Evolutionary conservation across 1,284 basidiomycete genomes (phyloP).

Genomic region (Cutaneotrichosporon sp.): DNA sequence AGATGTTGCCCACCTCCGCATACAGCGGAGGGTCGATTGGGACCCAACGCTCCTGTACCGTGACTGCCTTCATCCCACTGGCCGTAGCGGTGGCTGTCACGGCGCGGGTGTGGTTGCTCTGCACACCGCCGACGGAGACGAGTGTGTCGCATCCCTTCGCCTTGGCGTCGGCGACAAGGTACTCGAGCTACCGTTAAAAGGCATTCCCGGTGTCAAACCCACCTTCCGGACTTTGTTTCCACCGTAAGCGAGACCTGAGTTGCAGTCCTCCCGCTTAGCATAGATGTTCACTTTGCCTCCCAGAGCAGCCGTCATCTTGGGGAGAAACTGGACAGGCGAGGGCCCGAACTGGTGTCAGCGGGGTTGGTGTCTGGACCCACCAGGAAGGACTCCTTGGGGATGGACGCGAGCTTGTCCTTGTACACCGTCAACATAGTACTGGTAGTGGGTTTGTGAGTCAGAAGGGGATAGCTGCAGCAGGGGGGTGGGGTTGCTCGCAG

Average conservation of each 20-base stretch:
- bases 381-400: constrained; percentile 12
- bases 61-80: constrained; percentile 21
- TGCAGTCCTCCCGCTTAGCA: constrained; percentile 38
- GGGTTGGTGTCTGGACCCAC: background rate
- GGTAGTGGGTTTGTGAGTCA: no score
- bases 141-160: constrained; percentile 30
- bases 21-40: constrained; percentile 37
- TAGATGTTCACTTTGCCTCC: constrained; percentile 31
- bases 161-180: constrained; percentile 33
- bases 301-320: constrained; percentile 24
- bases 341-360: constrained; percentile 29
- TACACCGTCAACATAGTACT: constrained; percentile 3
- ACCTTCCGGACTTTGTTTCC: constrained; percentile 42
- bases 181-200: constrained; percentile 31
- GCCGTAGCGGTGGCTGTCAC: constrained; percentile 21
- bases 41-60: constrained; percentile 37
- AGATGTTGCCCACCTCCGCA: constrained; percentile 34
- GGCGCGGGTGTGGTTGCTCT: constrained; percentile 36
- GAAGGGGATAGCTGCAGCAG: no score
- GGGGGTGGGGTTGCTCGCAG: no score
- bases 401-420: constrained; percentile 6
- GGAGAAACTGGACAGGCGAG: constrained; percentile 32
- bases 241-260: constrained; percentile 35
- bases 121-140: constrained; percentile 37
- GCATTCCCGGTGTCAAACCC: no score